These are phyloP conservation scores for Otatea glauca DNA, from an alignment of 176 grass and related monocot genomes.

Conservation along the genomic window DNA sequence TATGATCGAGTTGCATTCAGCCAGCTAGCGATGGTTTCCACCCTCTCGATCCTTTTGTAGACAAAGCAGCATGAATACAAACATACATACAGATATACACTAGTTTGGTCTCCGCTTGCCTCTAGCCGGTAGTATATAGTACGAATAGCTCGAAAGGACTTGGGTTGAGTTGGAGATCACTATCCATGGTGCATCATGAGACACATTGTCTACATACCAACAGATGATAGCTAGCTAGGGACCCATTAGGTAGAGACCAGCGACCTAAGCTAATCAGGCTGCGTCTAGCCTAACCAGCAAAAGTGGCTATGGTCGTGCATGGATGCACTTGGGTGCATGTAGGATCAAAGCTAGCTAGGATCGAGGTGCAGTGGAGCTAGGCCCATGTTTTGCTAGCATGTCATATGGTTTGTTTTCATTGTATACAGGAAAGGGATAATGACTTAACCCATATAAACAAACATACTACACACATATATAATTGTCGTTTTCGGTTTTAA, in stretches of 20 bases:
- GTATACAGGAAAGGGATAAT: too few relatives aligned
- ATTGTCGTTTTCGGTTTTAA: too few relatives aligned
- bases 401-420: too few relatives aligned
- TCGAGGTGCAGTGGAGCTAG: not conserved
- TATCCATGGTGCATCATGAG: constrained; percentile 30
- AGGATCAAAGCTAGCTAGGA: constrained; percentile 26
- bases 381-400: too few relatives aligned
- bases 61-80: not conserved
- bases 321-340: constrained; percentile 39
- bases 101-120: not conserved
- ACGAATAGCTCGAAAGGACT: constrained; percentile 26
- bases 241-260: constrained; percentile 37
- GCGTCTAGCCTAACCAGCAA: constrained; percentile 49
- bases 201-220: not conserved
- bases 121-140: not conserved
- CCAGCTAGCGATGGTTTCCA: not conserved
- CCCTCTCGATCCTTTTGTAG: not conserved
- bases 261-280: constrained; percentile 47
- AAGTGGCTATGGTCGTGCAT: constrained; percentile 30
- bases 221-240: constrained; percentile 8
- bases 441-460: too few relatives aligned
- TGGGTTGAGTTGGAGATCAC: constrained; percentile 38
- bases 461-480: too few relatives aligned
- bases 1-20: too few relatives aligned
- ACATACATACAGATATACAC: not conserved